Evolutionary conservation across 164 flowering plant genomes (phyloP), one percentile per base, ranked within the genome.

Genomic region (Sextonia rubra): DNA sequence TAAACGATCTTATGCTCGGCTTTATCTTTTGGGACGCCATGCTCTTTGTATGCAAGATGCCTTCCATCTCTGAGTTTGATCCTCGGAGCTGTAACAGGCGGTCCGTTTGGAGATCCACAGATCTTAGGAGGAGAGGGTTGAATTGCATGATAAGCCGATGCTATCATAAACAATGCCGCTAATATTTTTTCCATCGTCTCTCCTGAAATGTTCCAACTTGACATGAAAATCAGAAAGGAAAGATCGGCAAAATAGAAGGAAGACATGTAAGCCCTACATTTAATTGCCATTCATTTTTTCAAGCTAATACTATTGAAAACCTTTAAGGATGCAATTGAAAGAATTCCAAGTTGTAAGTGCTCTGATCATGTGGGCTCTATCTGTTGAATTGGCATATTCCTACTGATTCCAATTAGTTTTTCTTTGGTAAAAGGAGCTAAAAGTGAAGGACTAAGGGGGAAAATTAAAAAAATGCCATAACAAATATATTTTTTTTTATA

Each of bases 1-100:
- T 30, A 77, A 23, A 91, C 73, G 64, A 89, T 81, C 80, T 86
- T 91, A 76, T 80, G 76, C 24, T 80, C 83, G 49, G 96, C 93
- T 23, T 24, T 68, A 6, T 83, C 91, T 77, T 76, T 86, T 32
- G 90, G 81, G 4, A 86, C 86, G n/a, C 93, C 96, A 66, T 79
- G 77, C 73, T 91, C 93, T 73, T 85, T 83, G 84, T 89, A 89
- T 20, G 96, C 93, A 71, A 91, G 82, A 76, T 84, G 80, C 68
- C 96, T 88, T 67, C 96, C 96, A 83, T 91, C 93, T 37, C 81
- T 80, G 60, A 91, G 96, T 77, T 82, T 84, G 64, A 91, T 78
- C 72, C 93, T 82, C 4, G 91, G 82, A 55, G 89, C 87, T 24
- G 93, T 89, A 47, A 91, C 72, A 3, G 83, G 80, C 27, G 89